Percentiles rank a stretch among this genome's conserved stretches.
These are phyloP conservation scores for Acidiella bohemica DNA, from an alignment of 495 filamentous ascomycete genomes.

Conservation along the genomic window DNA sequence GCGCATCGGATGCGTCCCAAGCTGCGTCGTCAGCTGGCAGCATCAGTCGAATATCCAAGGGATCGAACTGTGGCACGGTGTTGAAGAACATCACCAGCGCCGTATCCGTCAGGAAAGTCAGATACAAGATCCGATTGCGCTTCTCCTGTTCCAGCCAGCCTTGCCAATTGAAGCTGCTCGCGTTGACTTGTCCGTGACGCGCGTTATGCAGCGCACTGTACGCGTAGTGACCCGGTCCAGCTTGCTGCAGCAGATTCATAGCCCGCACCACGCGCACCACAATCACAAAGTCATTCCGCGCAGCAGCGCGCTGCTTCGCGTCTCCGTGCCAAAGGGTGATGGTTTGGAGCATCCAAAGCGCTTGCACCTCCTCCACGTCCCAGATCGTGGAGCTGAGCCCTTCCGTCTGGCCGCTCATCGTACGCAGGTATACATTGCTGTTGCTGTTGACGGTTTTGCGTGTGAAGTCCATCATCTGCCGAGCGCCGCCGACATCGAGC, in stretches of 20 bases:
- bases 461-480: slow-evolving; percentile 45
- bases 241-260: slow-evolving; percentile 37
- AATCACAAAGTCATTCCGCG: slow-evolving; percentile 38
- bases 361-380: slow-evolving; percentile 48
- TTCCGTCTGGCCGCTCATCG: slow-evolving; percentile 25
- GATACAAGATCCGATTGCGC: slow-evolving; percentile 46
- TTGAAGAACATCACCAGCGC: slow-evolving; percentile 56
- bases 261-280: slow-evolving; percentile 39
- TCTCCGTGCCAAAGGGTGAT: slow-evolving; percentile 52
- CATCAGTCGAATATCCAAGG: slow-evolving; percentile 43
- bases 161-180: slow-evolving; percentile 41
- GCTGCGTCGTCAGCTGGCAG: slow-evolving; percentile 53
- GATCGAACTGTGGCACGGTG: slow-evolving; percentile 40
- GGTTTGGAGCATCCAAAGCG: slow-evolving; percentile 41
- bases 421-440: slow-evolving; percentile 29
- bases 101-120: slow-evolving; percentile 43
- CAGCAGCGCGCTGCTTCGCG: slow-evolving; percentile 40
- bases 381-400: slow-evolving; percentile 19
- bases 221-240: slow-evolving; percentile 19
- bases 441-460: slow-evolving; percentile 28
- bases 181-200: slow-evolving; percentile 15
- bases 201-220: slow-evolving; percentile 32
- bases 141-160: slow-evolving; percentile 57
- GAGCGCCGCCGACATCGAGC: slow-evolving; percentile 38
- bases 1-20: slow-evolving; percentile 43